Evolutionary conservation across 2,329 filamentous ascomycete species (phyloP), one percentile per base, ranked within the genome.

Genomic region (Paramyrothecium sp.): DNA sequence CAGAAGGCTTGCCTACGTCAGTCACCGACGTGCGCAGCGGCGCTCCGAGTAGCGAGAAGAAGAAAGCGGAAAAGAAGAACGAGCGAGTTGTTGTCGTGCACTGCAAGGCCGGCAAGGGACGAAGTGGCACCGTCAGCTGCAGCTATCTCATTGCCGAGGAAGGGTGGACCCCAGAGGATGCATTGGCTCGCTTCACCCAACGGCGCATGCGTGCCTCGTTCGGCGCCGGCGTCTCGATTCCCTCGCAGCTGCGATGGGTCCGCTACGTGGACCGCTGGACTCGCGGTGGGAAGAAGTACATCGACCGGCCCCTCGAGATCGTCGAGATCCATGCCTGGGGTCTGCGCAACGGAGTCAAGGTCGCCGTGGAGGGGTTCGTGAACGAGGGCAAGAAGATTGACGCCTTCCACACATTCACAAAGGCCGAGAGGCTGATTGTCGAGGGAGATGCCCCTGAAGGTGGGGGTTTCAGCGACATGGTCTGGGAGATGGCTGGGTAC

Each of bases 51-150:
- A 57, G 21, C 33, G 70, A 72, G 54, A 44, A 4, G n/a, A 44
- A 16, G 38, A 16, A 3, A 19, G 75, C 68, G 4, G 62, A 71
- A 41, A 72, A 71, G 53, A 68, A 74, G 34, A 69, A 69, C 49
- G 71, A 73, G 41, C 81, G 92, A 34, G 91, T 98, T 0, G 89
- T 89, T 0, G 93, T 98, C 7, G 92, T 98, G 8, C 95, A 99
- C 73, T 98, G 95, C 79, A 98, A 98, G 71, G 95, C 95, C 1
- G 95, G 95, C 3, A 99, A 99, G 74, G 95, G 95, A 2, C 83
- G 95, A 53, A 96, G 91, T 62, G 95, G 95, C 3, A 97, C 92
- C 0, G 86, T 92, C 65, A 88, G 89, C 30, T 96, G 91, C 73
- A 91, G 89, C 65, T 98, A 97, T 71, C 78, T 99, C 57, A 95